Evolutionary conservation across 441 rosid species (phyloP).

Genomic region (Eutrema salsugineum): DNA sequence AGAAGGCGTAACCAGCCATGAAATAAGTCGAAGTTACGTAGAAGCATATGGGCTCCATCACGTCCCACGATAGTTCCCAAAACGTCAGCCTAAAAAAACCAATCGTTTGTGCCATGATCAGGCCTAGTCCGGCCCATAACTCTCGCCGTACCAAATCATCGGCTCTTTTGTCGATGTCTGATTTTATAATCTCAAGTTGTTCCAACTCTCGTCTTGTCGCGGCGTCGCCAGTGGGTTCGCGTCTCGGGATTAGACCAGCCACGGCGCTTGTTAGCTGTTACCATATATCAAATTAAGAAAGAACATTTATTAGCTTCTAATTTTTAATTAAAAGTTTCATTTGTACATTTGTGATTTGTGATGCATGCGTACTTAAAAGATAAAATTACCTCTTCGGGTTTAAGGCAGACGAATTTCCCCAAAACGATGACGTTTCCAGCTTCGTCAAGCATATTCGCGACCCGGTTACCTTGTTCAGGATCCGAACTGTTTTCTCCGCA

Average conservation of each 20-base stretch:
- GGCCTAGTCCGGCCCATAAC: slow-evolving; percentile 75
- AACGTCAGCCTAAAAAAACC: slow-evolving; percentile 92
- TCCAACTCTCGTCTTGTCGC: slow-evolving; percentile 55
- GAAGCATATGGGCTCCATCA: slow-evolving; percentile 99
- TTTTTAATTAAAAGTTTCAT: not conserved
- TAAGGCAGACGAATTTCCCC: slow-evolving; percentile 63
- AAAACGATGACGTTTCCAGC: slow-evolving; percentile 75
- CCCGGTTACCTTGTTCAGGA: slow-evolving; percentile 50
- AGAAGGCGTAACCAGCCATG: slow-evolving; percentile 76
- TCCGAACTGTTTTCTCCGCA: slow-evolving; percentile 61
- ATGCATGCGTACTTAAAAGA: not conserved
- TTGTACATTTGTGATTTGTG: not conserved
- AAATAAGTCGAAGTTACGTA: slow-evolving; percentile 67
- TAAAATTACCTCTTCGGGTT: slow-evolving; percentile 73
- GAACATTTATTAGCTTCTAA: not conserved
- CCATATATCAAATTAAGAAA: not conserved
- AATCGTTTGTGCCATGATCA: slow-evolving; percentile 64
- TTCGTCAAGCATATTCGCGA: slow-evolving; percentile 67
- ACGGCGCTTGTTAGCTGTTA: slow-evolving; percentile 69
- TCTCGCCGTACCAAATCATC: slow-evolving; percentile 59
- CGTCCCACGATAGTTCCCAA: slow-evolving; percentile 98
- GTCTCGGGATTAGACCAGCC: slow-evolving; percentile 58
- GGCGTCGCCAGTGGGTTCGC: slow-evolving; percentile 35
- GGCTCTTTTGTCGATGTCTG: slow-evolving; percentile 55
- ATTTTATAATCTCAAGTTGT: slow-evolving; percentile 54